These are phyloP conservation scores for Zoysia pacifica DNA, from an alignment of 176 grass and related monocot species.

Conservation along the genomic window DNA sequence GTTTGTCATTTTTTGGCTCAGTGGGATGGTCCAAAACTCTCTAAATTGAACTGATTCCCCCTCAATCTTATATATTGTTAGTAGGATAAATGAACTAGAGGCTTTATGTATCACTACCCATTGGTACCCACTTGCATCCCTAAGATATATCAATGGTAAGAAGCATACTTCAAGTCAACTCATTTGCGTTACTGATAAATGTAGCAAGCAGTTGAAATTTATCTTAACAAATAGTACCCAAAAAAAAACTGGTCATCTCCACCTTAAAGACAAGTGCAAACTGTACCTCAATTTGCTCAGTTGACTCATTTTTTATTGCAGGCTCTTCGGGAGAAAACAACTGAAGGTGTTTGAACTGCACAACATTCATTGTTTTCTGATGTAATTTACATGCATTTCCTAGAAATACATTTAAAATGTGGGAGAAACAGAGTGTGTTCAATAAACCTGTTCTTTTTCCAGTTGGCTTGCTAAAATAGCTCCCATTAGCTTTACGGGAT, in stretches of 20 bases:
- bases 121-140: too few species aligned
- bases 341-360: conserved; percentile 58
- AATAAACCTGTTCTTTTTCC: conserved; percentile 61
- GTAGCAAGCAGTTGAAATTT: too few species aligned
- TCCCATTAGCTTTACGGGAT: conserved; percentile 60
- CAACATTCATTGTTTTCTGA: conserved; percentile 21
- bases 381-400: conserved; percentile 7
- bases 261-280: conserved; percentile 11
- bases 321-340: conserved; percentile 42
- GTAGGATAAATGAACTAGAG: too few species aligned
- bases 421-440: background rate
- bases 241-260: background rate
- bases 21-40: too few species aligned
- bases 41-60: too few species aligned
- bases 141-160: background rate
- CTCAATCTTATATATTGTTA: too few species aligned
- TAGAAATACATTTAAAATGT: background rate
- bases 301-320: conserved; percentile 39
- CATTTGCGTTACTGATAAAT: too few species aligned
- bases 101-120: too few species aligned
- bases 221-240: too few species aligned
- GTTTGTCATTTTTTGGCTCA: too few species aligned
- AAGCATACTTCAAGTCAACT: background rate
- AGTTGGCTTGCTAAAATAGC: conserved; percentile 62
- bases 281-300: conserved; percentile 50